Evolutionary conservation across 352 stramenopile species (phyloP).

Genomic region (Phytophthora aleatoria): DNA sequence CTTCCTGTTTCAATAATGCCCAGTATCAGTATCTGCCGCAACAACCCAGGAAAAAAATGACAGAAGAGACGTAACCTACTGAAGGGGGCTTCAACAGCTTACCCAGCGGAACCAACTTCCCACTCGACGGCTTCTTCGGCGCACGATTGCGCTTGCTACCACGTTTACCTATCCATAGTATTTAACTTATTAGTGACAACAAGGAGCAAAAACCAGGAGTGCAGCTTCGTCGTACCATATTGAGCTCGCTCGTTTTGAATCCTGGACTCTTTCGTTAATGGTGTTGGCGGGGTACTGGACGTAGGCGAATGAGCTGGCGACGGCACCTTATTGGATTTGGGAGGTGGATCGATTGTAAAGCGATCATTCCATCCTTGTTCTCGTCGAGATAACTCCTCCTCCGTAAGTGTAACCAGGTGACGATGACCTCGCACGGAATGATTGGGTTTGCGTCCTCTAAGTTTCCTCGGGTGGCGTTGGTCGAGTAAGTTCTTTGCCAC

Average conservation of each 20-base stretch:
- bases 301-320: constrained; percentile 32
- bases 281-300: constrained; percentile 25
- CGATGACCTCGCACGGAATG: constrained; percentile 39
- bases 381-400: constrained; percentile 60
- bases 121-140: constrained; percentile 30
- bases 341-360: constrained; percentile 60
- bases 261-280: constrained; percentile 49
- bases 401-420: constrained; percentile 46
- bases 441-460: constrained; percentile 14
- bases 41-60: background rate
- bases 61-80: constrained; percentile 13
- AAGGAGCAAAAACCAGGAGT: background rate
- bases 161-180: constrained; percentile 29
- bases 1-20: constrained; percentile 23
- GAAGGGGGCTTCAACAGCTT: constrained; percentile 36
- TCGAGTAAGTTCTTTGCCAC: constrained; percentile 56
- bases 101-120: constrained; percentile 45
- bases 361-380: constrained; percentile 81
- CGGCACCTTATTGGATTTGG: constrained; percentile 50
- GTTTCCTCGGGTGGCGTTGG: constrained; percentile 29
- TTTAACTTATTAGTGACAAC: background rate
- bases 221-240: constrained; percentile 40
- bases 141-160: constrained; percentile 25
- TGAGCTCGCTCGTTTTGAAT: constrained; percentile 60
- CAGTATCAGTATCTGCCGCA: background rate